Evolutionary conservation across 164 flowering plant genomes (phyloP), one percentile per base, ranked within the genome.

Genomic region (Taxillus chinensis): DNA sequence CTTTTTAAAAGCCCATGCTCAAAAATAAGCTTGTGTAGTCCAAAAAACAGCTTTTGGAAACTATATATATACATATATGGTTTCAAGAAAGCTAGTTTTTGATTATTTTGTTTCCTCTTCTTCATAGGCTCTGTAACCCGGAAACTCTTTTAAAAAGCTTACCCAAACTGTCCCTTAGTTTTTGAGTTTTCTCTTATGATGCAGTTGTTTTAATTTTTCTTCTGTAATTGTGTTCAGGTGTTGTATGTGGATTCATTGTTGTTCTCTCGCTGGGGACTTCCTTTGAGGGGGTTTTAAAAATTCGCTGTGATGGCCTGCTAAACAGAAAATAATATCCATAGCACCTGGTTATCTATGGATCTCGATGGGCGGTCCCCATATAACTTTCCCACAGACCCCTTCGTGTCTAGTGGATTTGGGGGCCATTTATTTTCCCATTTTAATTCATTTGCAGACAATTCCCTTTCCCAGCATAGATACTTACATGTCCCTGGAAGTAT

Each of bases 401-500:
- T 76, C 15, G 17, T 72, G 6, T 68, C 69, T 3, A 68, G 76
- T 15, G 60, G 67, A 57, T 51, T 75, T 48, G 70, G 78, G 9
- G 67, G 62, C 63, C 74, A 79, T 57, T 63, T 76, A 15, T 61
- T 76, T 55, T 73, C 82, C 8, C 78, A 73, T 38, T 62, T 81
- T 37, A 55, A 69, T 59, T 75, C 76, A 27, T 68, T 81, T 49
- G 63, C 74, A 11, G 87, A 85, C 61, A 77, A 59, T 59, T 77
- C 85, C 14, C 38, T 70, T 9, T 6, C 55, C 43, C 68, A 68
- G 8, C 75, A 81, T 40, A 64, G 70, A 60, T 49, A 55, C 41
- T 45, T 79, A 8, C 63, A 62, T 69, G 71, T 71, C 43, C 80
- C 86, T 41, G 86, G 88, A 58, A 81, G 78, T 70, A 37, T 73